A percentile compares a stretch with the other conserved stretches of the same genome.
phyloP scores from a whole-genome alignment of 306 rosid species.

The Senna siamea region DNA sequence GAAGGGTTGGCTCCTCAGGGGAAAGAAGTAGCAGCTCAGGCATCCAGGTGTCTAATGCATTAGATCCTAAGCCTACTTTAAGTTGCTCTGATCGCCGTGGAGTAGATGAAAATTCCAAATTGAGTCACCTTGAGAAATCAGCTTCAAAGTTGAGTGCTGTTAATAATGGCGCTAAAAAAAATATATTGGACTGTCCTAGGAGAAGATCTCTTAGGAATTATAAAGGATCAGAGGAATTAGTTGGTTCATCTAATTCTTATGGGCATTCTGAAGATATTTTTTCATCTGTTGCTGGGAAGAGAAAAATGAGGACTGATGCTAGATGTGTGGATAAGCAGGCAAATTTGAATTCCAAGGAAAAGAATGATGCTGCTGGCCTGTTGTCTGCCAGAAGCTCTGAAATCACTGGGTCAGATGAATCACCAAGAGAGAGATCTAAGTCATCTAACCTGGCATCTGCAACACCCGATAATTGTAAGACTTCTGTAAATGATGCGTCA shows the following conservation, averaged over 20 bases:
- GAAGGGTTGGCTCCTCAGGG: slow-evolving; percentile 36
- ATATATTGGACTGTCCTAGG: slow-evolving; percentile 46
- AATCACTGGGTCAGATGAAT: slow-evolving; percentile 41
- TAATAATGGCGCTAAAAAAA: slow-evolving; percentile 33
- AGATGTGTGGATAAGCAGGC: slow-evolving; percentile 28
- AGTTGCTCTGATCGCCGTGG: slow-evolving; percentile 35
- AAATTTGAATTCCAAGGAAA: slow-evolving; percentile 32
- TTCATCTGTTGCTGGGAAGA: slow-evolving; percentile 40
- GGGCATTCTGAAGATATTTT: slow-evolving; percentile 40
- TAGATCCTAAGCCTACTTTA: slow-evolving; percentile 45
- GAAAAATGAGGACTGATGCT: slow-evolving; percentile 37
- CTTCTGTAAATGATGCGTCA: slow-evolving; percentile 60
- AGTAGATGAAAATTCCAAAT: slow-evolving; percentile 36
- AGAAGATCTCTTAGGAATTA: slow-evolving; percentile 62
- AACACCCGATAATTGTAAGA: slow-evolving; percentile 62
- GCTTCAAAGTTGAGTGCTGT: slow-evolving; percentile 39
- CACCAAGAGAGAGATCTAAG: slow-evolving; percentile 52
- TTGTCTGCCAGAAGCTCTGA: slow-evolving; percentile 35
- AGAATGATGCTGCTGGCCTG: slow-evolving; percentile 33
- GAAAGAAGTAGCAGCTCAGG: slow-evolving; percentile 34
- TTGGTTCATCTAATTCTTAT: slow-evolving; percentile 44
- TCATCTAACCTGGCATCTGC: slow-evolving; percentile 53
- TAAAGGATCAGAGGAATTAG: slow-evolving; percentile 43
- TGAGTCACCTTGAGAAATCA: slow-evolving; percentile 41
- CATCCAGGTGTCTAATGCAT: slow-evolving; percentile 33